Evolutionary conservation across 192 early-diverging fungal genomes (phyloP), one percentile per base, ranked within the genome.

Genomic region (Podila minutissima): DNA sequence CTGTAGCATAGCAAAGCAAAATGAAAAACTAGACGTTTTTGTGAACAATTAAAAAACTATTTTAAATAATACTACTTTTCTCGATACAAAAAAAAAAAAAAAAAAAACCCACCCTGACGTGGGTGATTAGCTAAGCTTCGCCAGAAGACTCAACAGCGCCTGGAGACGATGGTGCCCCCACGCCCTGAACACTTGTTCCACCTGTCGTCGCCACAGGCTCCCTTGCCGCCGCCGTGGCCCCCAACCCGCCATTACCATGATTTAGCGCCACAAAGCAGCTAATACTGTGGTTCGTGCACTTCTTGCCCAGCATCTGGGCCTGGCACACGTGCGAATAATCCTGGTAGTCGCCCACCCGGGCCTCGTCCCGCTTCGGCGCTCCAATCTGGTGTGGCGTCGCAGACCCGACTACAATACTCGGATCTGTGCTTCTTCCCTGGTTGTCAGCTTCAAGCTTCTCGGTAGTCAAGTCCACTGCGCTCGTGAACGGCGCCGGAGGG

Each of bases 271-370:
- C 77, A 31, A 81, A 81, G 59, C 77, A 81, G 49, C 71, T 73
- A n/a, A 81, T 81, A 35, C 67, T 66, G 31, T 81, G 77, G 32
- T 81, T 81, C 33, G 70, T 69, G 41, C 77, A 81, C 13, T 59
- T 69, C 62, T 69, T 81, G 15, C 77, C 77, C 28, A 69, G 8
- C 8, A 81, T 68, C 48, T 81, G 77, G 2, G 59, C 22, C 26
- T 73, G 69, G 24, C 77, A 81, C 41, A 81, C 77, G 65, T 73
- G 77, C 20, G 77, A 81, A 29, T 81, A 81, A 28, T 81, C 71
- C 49, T 81, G 66, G 51, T 81, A 81, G 35, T 67, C 67, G 22
- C 55, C 71, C 33, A 32, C 13, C 2, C 28, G 77, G 0, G 32
- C 38, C 20, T 81, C 77, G 28, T 69, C 71, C 31, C 77, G 77